These are phyloP conservation scores for Fusarium sp. DNA, from an alignment of 2,329 filamentous ascomycete genomes.

Conservation along the genomic window DNA sequence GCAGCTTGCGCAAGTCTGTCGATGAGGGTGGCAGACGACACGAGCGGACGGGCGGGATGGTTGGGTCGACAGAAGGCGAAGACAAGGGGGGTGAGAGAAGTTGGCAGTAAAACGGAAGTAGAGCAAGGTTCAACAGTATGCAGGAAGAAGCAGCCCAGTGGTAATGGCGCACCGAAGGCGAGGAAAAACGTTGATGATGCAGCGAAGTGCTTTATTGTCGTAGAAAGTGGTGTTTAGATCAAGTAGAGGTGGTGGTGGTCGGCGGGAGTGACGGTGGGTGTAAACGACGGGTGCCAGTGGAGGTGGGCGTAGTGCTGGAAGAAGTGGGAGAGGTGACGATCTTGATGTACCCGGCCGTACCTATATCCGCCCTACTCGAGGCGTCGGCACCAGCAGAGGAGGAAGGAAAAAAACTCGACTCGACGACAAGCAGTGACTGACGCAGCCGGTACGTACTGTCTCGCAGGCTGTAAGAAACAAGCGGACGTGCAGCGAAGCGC, in stretches of 20 bases:
- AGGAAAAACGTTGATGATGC: slow-evolving; percentile 20
- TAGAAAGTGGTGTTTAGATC: slow-evolving; percentile 39
- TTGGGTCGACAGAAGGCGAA: slow-evolving; percentile 30
- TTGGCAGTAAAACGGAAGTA: slow-evolving; percentile 11
- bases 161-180: slow-evolving; percentile 12
- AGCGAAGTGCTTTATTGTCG: slow-evolving; percentile 28
- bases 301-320: slow-evolving; percentile 38
- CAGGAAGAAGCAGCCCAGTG: slow-evolving; percentile 8
- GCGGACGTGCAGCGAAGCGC: neutral
- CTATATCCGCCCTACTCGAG: slow-evolving; percentile 42
- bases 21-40: slow-evolving; percentile 38
- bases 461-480: neutral
- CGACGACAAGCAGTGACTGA: slow-evolving; percentile 11
- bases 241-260: slow-evolving; percentile 37
- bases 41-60: slow-evolving; percentile 40
- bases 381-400: neutral
- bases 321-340: slow-evolving; percentile 38
- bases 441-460: slow-evolving; percentile 13
- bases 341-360: slow-evolving; percentile 42
- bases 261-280: slow-evolving; percentile 41
- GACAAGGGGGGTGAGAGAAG: slow-evolving; percentile 24
- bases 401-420: slow-evolving; percentile 2
- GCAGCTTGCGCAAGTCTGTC: slow-evolving; percentile 40
- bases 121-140: slow-evolving; percentile 6
- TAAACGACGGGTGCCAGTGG: slow-evolving; percentile 20